A percentile compares a stretch with the other conserved stretches of the same genome.
These are phyloP conservation scores for Daedaleopsis sinensis DNA, from an alignment of 768 basidiomycete genomes.

Conservation along the genomic window DNA sequence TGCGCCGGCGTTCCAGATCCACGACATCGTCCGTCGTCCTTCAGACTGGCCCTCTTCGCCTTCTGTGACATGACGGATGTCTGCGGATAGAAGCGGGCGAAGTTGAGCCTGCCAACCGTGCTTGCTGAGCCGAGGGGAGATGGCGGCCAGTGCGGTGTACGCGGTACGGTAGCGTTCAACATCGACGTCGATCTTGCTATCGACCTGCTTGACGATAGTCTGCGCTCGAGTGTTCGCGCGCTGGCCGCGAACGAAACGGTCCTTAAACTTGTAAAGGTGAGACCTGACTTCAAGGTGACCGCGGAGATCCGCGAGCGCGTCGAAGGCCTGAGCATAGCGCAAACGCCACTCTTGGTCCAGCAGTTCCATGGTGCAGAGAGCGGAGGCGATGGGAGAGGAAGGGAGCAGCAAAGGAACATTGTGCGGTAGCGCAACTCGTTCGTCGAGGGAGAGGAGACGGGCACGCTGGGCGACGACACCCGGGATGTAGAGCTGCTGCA, in stretches of 20 bases:
- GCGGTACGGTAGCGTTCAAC: conserved; percentile 4
- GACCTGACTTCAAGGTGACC: not conserved
- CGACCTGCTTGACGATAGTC: not conserved
- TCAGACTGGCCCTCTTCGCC: conserved; percentile 2
- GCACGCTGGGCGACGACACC: not conserved
- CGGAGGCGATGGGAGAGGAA: not conserved
- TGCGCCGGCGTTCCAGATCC: conserved; percentile 16
- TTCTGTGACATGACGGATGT: conserved; percentile 8
- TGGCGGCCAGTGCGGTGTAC: not conserved
- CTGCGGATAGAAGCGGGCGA: not conserved
- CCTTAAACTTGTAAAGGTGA: conserved; percentile 6
- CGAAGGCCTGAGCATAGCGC: conserved; percentile 4
- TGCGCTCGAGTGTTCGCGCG: conserved; percentile 5
- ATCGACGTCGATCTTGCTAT: conserved; percentile 1
- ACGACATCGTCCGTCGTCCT: conserved; percentile 14
- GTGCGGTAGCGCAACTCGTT: not conserved
- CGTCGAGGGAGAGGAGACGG: not conserved
- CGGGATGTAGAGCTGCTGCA: conserved; percentile 2
- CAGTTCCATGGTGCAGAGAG: not conserved
- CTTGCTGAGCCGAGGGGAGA: not conserved
- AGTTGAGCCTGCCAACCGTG: conserved; percentile 3
- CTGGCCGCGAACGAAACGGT: not conserved
- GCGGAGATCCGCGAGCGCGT: conserved; percentile 8
- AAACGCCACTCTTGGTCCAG: conserved; percentile 2
- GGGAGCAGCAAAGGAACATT: conserved; percentile 12